Base-by-base conservation (phyloP, 352 stramenopile species). In the Phytophthora meadii region DNA sequence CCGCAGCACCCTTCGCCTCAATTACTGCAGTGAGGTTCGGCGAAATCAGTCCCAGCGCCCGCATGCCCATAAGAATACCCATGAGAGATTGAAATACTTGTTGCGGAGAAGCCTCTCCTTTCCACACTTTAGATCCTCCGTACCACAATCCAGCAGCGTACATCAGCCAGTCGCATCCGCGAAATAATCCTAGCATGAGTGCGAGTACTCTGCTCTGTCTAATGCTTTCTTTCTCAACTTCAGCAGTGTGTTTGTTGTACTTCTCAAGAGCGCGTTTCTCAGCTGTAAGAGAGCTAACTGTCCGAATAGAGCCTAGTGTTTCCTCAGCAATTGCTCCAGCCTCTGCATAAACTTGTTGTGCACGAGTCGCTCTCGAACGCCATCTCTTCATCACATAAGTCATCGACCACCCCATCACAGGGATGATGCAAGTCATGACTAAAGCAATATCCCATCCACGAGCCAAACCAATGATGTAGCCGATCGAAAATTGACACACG, bases 221-320 rank as follows among this genome's bases (percentile, higher is more conserved):
- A 10, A 73, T 69, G 45, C 65, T 73, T 10, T 45, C 53, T 15
- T 51, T 62, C 19, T 73, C 65, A 17, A 53, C 65, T 24, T 65
- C 49, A n/a, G 34, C 19, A 5, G 59, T 55, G 17, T 46, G 41
- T n/a, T 61, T 52, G 24, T 54, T 67, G 50, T 62, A 71, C 45
- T 71, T 84, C 0, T 53, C 34, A 10, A 71, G 58, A 8, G 55
- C 63, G 7, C 49, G 54, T 12, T n/a, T 63, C 46, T 76, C 65
- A 12, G 56, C 65, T 50, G 68, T 77, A 6, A 72, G 39, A 2
- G 70, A 77, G 11, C 51, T 65, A 22, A 77, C 70, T 2, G 81
- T 89, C 54, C 79, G 81, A 27, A 90, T 90, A n/a, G 77, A 74
- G 40, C 74, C 64, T 14, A 90, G 53, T 8, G 79, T 90, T 34